These are phyloP conservation scores for Zychaea mexicana DNA, from an alignment of 371 early-diverging fungal genomes.

Conservation along the genomic window DNA sequence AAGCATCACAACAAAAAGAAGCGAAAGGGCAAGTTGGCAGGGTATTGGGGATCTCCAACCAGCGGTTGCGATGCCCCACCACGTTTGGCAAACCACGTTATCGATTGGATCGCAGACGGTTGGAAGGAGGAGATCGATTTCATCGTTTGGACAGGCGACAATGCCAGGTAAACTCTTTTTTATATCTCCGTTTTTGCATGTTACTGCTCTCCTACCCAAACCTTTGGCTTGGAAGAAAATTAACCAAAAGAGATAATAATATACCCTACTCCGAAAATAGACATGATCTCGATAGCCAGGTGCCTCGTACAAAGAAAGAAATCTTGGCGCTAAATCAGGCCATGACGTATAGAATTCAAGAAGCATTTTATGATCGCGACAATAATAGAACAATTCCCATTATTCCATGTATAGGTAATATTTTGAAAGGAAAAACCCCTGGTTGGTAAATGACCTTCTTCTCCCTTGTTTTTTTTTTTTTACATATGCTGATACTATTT, in stretches of 20 bases:
- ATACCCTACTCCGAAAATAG: conserved; percentile 30
- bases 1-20: conserved; percentile 21
- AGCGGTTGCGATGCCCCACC: conserved; percentile 71
- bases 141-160: conserved; percentile 81
- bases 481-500: too few species aligned
- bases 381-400: conserved; percentile 37
- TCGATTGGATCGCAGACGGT: conserved; percentile 57
- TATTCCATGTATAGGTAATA: conserved; percentile 49
- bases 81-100: conserved; percentile 61
- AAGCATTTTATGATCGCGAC: conserved; percentile 14
- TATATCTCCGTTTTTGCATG: too few species aligned
- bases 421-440: background rate
- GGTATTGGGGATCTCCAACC: conserved; percentile 61
- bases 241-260: background rate
- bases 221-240: background rate
- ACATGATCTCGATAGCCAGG: conserved; percentile 66
- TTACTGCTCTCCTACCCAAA: too few species aligned
- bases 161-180: conserved; percentile 58
- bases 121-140: conserved; percentile 66
- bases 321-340: conserved; percentile 50
- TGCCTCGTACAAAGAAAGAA: conserved; percentile 60
- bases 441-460: background rate
- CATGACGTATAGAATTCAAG: conserved; percentile 17
- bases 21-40: conserved; percentile 30
- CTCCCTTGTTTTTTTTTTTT: too few species aligned